A percentile compares a stretch with the other conserved stretches of the same genome.
Evolutionary conservation across 2,329 filamentous ascomycete genomes (phyloP).

Genomic region (Fusarium transvaalense): DNA sequence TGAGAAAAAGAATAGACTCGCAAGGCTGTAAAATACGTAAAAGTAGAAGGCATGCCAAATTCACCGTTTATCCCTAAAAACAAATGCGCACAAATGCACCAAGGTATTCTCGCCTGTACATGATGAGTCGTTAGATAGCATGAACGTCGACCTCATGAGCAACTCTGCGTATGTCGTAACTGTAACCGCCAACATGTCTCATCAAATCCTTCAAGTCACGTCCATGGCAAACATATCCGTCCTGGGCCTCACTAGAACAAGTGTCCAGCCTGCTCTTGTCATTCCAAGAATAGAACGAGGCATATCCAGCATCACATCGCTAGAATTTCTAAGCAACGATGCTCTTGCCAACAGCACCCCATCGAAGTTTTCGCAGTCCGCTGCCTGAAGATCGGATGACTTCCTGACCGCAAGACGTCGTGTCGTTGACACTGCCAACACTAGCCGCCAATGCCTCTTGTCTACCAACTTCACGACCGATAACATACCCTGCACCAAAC

Average conservation of each 20-base stretch:
- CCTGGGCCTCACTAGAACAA: constrained; percentile 4
- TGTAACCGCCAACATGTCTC: constrained; percentile 17
- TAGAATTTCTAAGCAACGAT: constrained; percentile 57
- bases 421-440: constrained; percentile 58
- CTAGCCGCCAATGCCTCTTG: constrained; percentile 65
- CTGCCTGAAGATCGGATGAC: constrained; percentile 65
- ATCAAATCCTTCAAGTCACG: constrained; percentile 22
- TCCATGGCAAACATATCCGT: constrained; percentile 1
- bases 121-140: constrained; percentile 24
- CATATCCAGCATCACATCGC: constrained; percentile 2
- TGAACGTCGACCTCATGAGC: constrained; percentile 35
- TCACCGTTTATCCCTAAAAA: constrained; percentile 31
- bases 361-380: constrained; percentile 66
- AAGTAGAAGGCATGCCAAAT: constrained; percentile 12
- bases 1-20: constrained; percentile 25
- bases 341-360: constrained; percentile 66
- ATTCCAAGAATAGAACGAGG: not conserved
- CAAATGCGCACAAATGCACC: constrained; percentile 28
- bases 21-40: constrained; percentile 13
- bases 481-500: constrained; percentile 76
- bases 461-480: constrained; percentile 74
- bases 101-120: constrained; percentile 15
- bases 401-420: constrained; percentile 65
- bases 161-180: constrained; percentile 38
- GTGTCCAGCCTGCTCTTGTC: not conserved